Evolutionary conservation across 2,329 filamentous ascomycete genomes (phyloP).

Genomic region (Leptographium lundbergii): DNA sequence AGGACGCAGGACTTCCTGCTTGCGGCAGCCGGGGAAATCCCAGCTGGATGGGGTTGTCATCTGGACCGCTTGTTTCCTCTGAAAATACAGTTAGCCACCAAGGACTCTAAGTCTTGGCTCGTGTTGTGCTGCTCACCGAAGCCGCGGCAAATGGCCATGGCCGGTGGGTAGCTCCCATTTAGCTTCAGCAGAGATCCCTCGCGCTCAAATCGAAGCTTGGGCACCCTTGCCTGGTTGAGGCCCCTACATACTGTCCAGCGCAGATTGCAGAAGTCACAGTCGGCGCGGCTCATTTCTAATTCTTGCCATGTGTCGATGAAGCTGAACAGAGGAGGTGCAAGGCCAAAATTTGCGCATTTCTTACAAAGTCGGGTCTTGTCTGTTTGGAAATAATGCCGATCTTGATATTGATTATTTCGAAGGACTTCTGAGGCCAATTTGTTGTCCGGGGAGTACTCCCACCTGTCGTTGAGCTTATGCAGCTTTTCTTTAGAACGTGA

Average conservation of each 20-base stretch:
- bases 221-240: neutral
- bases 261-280: neutral
- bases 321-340: neutral
- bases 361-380: neutral
- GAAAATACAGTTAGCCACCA: neutral
- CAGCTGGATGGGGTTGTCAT: conserved; percentile 5
- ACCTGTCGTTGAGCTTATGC: neutral
- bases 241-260: neutral
- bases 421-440: neutral
- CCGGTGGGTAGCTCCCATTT: neutral
- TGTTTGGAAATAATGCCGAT: neutral
- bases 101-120: neutral
- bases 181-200: neutral
- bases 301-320: neutral
- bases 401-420: neutral
- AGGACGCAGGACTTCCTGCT: conserved; percentile 3
- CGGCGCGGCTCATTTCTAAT: neutral
- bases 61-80: neutral
- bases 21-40: conserved; percentile 9
- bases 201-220: neutral
- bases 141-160: neutral
- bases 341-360: neutral
- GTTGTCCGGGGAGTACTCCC: neutral
- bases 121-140: neutral
- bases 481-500: neutral